Percentiles rank a stretch among this genome's conserved stretches.
Evolutionary conservation across 345 rosid species (phyloP).

Genomic region (Adansonia digitata): DNA sequence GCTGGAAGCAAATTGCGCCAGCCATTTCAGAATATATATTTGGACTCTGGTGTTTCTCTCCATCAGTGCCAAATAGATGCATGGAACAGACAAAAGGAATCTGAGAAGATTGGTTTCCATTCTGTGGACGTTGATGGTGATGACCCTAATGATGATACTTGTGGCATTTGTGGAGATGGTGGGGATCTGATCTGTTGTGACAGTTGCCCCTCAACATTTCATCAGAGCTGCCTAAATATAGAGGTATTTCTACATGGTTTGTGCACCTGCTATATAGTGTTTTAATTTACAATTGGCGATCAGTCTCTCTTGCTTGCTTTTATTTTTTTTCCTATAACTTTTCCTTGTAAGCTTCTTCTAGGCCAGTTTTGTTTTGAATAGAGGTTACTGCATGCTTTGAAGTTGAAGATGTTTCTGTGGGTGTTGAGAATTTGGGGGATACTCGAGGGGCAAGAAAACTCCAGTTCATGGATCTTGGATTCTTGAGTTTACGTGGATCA

Average conservation of each 20-base stretch:
- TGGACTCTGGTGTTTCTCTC: conserved; percentile 80
- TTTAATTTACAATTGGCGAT: background rate
- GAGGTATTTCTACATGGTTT: conserved; percentile 37
- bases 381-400: conserved; percentile 8
- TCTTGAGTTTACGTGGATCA: background rate
- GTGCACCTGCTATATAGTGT: background rate
- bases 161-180: conserved; percentile 98
- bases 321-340: background rate
- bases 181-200: conserved; percentile 96
- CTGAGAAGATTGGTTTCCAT: conserved; percentile 46
- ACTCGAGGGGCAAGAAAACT: background rate
- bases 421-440: background rate
- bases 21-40: conserved; percentile 70
- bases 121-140: conserved; percentile 60
- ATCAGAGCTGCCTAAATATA: conserved; percentile 78
- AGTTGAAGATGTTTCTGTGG: background rate
- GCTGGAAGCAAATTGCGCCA: conserved; percentile 83
- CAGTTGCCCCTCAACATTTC: conserved; percentile 95
- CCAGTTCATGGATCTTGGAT: background rate
- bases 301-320: background rate
- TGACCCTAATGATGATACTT: conserved; percentile 97
- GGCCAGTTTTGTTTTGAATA: background rate
- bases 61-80: conserved; percentile 82
- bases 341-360: background rate
- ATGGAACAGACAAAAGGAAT: conserved; percentile 69